These are phyloP conservation scores for Melanomma pulvis-pyrius DNA, from an alignment of 495 filamentous ascomycete species.

Conservation along the genomic window DNA sequence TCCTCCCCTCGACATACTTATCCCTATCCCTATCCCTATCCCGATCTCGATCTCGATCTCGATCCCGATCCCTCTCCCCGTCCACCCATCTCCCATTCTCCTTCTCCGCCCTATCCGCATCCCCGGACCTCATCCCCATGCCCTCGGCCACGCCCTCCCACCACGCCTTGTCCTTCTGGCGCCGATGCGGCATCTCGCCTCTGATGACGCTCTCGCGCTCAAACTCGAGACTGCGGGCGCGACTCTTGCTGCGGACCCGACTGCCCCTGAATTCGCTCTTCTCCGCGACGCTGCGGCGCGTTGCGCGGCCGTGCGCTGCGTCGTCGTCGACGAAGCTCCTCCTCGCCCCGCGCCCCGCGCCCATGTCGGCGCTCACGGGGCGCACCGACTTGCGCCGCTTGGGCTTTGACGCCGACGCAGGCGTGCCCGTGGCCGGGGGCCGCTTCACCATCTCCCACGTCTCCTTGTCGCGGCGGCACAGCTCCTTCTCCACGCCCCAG, in stretches of 20 bases:
- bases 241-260: neutral
- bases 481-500: conserved; percentile 43
- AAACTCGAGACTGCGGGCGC: neutral
- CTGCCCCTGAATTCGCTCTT: neutral
- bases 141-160: conserved; percentile 25
- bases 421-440: conserved; percentile 33
- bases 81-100: neutral
- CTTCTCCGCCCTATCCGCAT: neutral
- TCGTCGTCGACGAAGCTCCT: conserved; percentile 13
- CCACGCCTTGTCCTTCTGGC: conserved; percentile 32
- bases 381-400: conserved; percentile 5
- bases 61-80: neutral
- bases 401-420: neutral
- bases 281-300: neutral
- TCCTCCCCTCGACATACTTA: neutral
- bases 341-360: neutral
- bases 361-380: neutral
- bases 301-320: too few species aligned
- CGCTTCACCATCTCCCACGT: conserved; percentile 43
- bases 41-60: neutral
- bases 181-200: conserved; percentile 31
- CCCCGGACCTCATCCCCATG: neutral
- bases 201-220: conserved; percentile 24
- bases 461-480: conserved; percentile 42
- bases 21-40: neutral